Evolutionary conservation across 129 eudicot genomes (phyloP), one percentile per base, ranked within the genome.

Genomic region (Gnaphalium uliginosum): DNA sequence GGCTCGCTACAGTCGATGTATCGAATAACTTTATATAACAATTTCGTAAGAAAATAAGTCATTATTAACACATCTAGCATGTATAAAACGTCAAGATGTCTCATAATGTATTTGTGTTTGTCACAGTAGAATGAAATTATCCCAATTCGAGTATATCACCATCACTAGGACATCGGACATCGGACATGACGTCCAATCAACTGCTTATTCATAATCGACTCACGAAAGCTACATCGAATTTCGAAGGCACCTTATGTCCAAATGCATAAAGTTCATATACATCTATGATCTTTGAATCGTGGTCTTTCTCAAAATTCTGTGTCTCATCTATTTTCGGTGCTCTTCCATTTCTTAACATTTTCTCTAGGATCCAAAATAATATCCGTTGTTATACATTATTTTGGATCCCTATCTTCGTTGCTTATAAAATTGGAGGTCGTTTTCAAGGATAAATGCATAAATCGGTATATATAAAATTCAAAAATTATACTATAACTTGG

Each of bases 391-490:
- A 78, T 79, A 21, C 68, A 46, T 51, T 61, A 18, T 53, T 72
- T 65, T 79, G 78, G 73, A 56, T 25, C 74, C 26, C 6, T n/a
- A n/a, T n/a, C n/a, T n/a, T n/a, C n/a, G n/a, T n/a, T n/a, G n/a
- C n/a, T n/a, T n/a, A n/a, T n/a, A n/a, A 37, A 2, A 7, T 19
- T 19, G 23, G 11, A 58, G 54, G 71, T 75, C 50, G 66, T 68
- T 75, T 60, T 81, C 81, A 25, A 75, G 10, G 76, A 67, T 74
- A 81, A 24, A 46, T 22, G 24, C 50, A 62, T 50, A 14, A 75
- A 61, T 68, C 19, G 77, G 72, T 64, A 80, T 75, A n/a, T n/a
- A n/a, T n/a, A n/a, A n/a, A 43, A 67, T 50, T 22, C n/a, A n/a
- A 13, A 29, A 78, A 24, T n/a, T 56, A 68, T 79, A 24, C 62